Base-by-base conservation (phyloP, 1,284 basidiomycete genomes). In the Rhodotorula sp. region DNA sequence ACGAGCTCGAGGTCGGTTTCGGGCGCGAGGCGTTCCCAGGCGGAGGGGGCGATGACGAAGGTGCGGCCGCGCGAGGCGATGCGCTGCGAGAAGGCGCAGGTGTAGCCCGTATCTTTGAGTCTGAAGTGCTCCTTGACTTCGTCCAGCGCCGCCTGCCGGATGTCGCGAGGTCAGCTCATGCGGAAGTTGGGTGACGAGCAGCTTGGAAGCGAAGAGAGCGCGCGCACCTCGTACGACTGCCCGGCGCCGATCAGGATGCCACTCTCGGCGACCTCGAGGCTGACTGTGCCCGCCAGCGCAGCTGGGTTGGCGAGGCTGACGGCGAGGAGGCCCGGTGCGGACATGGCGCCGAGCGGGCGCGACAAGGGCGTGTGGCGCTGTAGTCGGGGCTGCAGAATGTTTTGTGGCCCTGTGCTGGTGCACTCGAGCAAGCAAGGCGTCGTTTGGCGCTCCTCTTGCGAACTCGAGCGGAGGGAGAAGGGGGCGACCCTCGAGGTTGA, bases 151-250 rank as follows among this genome's bases (percentile, higher is more conserved):
- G 52, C 44, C 61, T 63, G 61, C 34, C 9, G 34, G 13, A 25
- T 7, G n/a, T 25, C 5, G 3, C 21, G 42, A 46, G 25, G 58
- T 61, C 48, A 61, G 59, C 46, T 57, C 53, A 4, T 12, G 4
- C 16, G 14, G 19, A 7, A 23, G 61, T 52, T 62, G 50, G 54
- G 52, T 62, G 52, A 63, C 44, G 9, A 19, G 17, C 10, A 9
- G 12, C 41, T 0, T 7, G 8, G 4, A 2, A 7, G 42, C 42
- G n/a, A 12, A 4, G 14, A 3, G 5, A 13, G 19, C 23, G 48
- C 4, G 61, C 61, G 34, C 52, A 63, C 61, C 61, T 63, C 61
- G 61, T 63, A 55, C 17, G 61, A 16, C 34, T 61, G 60, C 25
- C 46, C 60, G 10, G 48, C 60, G 0, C 49, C 14, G 23, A 61